A percentile compares a stretch with the other conserved stretches of the same genome.
Conservation (phyloP, 768 basidiomycete species). For the Pholiota microspora region DNA sequence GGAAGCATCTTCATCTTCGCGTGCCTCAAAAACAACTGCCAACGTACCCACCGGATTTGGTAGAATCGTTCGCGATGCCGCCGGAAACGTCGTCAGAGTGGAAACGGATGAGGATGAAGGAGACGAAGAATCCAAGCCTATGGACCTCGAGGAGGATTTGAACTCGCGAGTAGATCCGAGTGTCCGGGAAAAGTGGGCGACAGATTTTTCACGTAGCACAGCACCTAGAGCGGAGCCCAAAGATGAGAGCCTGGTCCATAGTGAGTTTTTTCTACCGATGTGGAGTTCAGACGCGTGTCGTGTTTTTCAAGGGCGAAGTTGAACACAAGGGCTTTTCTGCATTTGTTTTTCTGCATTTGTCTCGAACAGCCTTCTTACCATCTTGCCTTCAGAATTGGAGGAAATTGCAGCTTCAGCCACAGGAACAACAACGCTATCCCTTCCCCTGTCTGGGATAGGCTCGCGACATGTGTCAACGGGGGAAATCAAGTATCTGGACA, state of each 20-base stretch:
- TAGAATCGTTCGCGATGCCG: conserved; percentile 76
- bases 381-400: conserved; percentile 55
- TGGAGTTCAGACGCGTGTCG: too few species aligned
- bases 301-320: too few species aligned
- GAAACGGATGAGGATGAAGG: conserved; percentile 61
- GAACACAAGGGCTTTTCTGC: neutral
- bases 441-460: conserved; percentile 39
- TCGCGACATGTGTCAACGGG: conserved; percentile 65
- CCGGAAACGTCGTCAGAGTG: conserved; percentile 71
- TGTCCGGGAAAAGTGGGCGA: conserved; percentile 38
- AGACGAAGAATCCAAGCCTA: conserved; percentile 19
- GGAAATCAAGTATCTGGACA: conserved; percentile 64
- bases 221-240: conserved; percentile 14
- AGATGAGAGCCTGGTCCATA: conserved; percentile 19
- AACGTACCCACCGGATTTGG: conserved; percentile 67
- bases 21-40: conserved; percentile 15
- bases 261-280: conserved; percentile 22
- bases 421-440: conserved; percentile 34
- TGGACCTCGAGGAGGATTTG: conserved; percentile 36
- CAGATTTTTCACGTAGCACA: conserved; percentile 28
- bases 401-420: conserved; percentile 44
- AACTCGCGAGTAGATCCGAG: conserved; percentile 18
- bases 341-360: neutral
- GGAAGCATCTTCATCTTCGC: conserved; percentile 12
- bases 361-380: conserved; percentile 12